Base-by-base conservation (phyloP, 2,329 filamentous ascomycete genomes). In the Venturia carpophila region DNA sequence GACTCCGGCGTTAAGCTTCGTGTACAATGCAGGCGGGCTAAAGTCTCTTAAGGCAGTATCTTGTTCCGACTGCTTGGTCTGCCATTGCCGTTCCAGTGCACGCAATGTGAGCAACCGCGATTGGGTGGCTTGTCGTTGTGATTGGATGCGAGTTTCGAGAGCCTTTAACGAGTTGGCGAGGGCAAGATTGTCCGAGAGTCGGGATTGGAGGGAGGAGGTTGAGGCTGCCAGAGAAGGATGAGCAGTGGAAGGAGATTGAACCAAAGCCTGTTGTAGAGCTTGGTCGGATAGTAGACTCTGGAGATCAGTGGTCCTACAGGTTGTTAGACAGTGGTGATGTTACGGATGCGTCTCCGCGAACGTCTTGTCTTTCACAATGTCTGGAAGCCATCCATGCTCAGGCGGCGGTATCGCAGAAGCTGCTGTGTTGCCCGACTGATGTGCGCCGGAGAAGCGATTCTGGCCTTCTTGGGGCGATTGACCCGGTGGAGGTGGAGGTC, bases 1-100 rank as follows among this genome's bases (percentile, higher is more conserved):
- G 19, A 95, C 86, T 11, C 86, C 87, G 66, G 89, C 88, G 58
- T 82, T 86, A 13, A 97, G 80, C 63, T 89, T 83, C 75, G 92
- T 89, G 73, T 97, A 97, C 71, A 97, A 79, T 55, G 90, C 88
- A 55, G 91, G 89, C 0, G 93, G 92, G 34, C 90, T 90, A 78
- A 96, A 97, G 0, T 90, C 90, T 43, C 86, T 85, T 67, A 97
- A 79, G 7, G 90, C 91, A 63, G 85, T 82, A 74, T 97, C 94
- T 84, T 96, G 94, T 71, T 94, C 91, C 1, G 85, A 82, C 75
- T 97, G 91, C 75, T 94, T 95, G 69, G 89, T 85, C 65, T 88
- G 86, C 90, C 94, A 97, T 72, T 93, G 88, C n/a, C 92, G 85
- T 77, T 97, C 94, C 19, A 97, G 84, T 1, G 90, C 90, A 71